Base-by-base conservation (phyloP, 345 rosid genomes). In the Fremontodendron californicum region DNA sequence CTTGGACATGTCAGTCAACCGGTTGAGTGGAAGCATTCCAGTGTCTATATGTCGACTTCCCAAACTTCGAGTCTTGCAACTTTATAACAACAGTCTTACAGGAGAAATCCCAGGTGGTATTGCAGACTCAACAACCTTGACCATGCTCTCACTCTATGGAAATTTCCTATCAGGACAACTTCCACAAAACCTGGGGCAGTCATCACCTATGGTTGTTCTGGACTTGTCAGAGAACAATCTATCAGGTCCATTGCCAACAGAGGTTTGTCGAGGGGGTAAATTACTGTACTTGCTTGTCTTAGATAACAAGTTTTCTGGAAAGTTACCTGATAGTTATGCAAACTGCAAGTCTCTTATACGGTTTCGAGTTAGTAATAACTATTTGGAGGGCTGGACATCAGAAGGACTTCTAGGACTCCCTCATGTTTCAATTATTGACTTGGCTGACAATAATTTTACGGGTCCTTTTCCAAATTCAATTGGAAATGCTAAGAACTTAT, bases 71-170 rank as follows among this genome's bases (percentile, higher is more conserved):
- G 92, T 81, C 71, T 77, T 95, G 81, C 99, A 95, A 85, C 75
- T 91, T 74, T 95, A 95, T 90, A 95, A 95, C 89, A 95, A 95
- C 88, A 91, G 96, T 80, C 93, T 95, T 65, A 75, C 87, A 0
- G 98, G 99, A 74, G 90, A 88, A 86, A 90, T 95, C 81, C 96
- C 99, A 9, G 82, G 76, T 70, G 82, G 69, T 46, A 80, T 95
- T 72, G 94, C 82, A 71, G 83, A 85, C 67, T 93, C 97, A 69
- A 90, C 82, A 69, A 86, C 89, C 64, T 75, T 95, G 83, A 49
- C 84, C 69, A 82, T 90, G 9, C 73, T 95, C 43, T 95, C 99
- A 21, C 78, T 95, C 16, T 95, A 93, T 43, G 92, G 73, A 82
- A 95, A 94, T 82, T 86, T 58, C 79, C 84, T 94, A 31, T 87